Evolutionary conservation across 148 eudicot genomes (phyloP), one percentile per base, ranked within the genome.

Genomic region (Amaranthus cruentus): DNA sequence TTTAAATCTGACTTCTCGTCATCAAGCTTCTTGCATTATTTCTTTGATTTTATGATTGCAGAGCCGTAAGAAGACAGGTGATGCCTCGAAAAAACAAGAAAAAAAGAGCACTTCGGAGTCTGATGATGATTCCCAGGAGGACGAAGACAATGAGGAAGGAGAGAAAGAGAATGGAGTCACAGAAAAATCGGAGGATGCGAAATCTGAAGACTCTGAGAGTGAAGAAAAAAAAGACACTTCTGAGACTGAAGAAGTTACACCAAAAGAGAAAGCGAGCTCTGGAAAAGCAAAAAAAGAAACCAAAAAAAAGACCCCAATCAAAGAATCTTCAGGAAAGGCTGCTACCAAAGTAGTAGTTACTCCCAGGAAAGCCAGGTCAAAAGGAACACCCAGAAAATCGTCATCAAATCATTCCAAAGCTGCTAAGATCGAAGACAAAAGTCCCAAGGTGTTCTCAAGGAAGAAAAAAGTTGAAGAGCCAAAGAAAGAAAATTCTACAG

Each of bases 371-470:
- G 55, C 85, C 49, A 88, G 81, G 60, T 74, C 90, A 11, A 92
- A 88, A 78, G 81, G 64, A 72, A 50, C 86, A 47, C 75, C 88
- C 9, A 71, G 73, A 51, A 91, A 87, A 69, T 81, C 91, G 66
- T 78, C 91, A 52, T 75, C 92, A 50, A 82, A 78, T 57, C 76
- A 47, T 67, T 76, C 88, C 47, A 87, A 86, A 83, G 83, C 65
- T 68, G 65, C 46, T 68, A 80, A 80, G 50, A 78, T 52, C 21
- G 62, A 73, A 76, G 88, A 80, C 67, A 63, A 73, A 55, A 83
- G 81, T 78, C 88, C 92, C 54, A 95, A 90, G 83, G 88, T 85
- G 44, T 87, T 84, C 72, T 84, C 92, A 21, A 84, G 87, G 85
- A 94, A 89, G 85, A 88, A 88, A 82, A 95, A 85, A 79, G 73